phyloP scores from a whole-genome alignment of 169 alveolate genomes.

The Neospora caninum region DNA sequence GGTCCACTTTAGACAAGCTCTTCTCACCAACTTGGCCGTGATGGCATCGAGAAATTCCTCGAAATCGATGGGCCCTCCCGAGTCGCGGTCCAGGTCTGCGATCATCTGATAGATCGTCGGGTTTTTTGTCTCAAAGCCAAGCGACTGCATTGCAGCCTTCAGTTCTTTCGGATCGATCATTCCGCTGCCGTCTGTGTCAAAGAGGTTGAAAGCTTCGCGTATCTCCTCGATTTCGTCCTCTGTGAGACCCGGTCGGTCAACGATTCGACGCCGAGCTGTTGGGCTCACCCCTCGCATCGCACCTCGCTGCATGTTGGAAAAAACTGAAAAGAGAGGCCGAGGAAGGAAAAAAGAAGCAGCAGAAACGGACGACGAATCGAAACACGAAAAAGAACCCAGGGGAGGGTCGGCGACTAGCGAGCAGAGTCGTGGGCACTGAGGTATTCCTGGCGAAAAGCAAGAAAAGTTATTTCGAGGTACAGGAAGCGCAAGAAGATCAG shows the following conservation, averaged over 20 bases:
- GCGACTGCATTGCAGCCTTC: slow-evolving; percentile 98
- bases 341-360: neutral
- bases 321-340: neutral
- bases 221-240: slow-evolving; percentile 98
- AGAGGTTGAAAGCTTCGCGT: slow-evolving; percentile 98
- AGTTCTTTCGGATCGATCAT: slow-evolving; percentile 98
- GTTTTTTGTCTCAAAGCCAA: slow-evolving; percentile 99
- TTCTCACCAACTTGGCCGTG: slow-evolving; percentile 91
- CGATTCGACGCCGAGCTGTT: slow-evolving; percentile 51
- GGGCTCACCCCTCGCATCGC: slow-evolving; percentile 48
- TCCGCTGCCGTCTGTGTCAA: slow-evolving; percentile 99
- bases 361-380: neutral
- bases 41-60: slow-evolving; percentile 98
- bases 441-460: neutral
- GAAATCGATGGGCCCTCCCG: slow-evolving; percentile 95
- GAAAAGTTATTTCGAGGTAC: no score
- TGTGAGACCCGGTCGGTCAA: slow-evolving; percentile 72
- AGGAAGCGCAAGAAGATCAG: no score
- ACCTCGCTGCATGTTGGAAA: slow-evolving; percentile 46
- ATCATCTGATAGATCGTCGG: slow-evolving; percentile 98
- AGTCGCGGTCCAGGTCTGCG: slow-evolving; percentile 97
- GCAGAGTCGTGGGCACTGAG: neutral
- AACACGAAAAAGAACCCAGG: neutral
- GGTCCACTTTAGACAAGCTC: no score
- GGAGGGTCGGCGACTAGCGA: neutral